Percentiles rank a stretch among this genome's conserved stretches.
Conservation (phyloP, 352 stramenopile genomes). For the Saprolegnia diclina region DNA sequence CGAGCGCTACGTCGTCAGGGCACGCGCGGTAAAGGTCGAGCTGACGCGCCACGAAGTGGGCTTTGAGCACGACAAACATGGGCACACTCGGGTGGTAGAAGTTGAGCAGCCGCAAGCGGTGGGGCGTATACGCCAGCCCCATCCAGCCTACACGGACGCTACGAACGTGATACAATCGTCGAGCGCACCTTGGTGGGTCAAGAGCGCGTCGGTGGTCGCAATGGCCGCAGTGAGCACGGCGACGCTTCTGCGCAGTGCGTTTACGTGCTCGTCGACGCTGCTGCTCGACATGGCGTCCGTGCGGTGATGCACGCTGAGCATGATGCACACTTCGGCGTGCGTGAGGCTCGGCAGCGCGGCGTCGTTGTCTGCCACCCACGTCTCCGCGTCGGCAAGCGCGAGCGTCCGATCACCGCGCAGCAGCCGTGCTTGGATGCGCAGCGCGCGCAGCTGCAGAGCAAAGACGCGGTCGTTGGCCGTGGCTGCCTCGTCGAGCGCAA, state of each 20-base stretch:
- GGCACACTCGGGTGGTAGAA: constrained; percentile 10
- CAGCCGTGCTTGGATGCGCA: constrained; percentile 16
- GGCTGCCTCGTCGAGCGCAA: constrained; percentile 1
- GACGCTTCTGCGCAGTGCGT: neutral
- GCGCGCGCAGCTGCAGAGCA: neutral
- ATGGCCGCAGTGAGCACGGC: neutral
- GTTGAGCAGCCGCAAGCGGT: constrained; percentile 1
- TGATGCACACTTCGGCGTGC: constrained; percentile 6
- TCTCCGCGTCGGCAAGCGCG: neutral
- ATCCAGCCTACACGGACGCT: constrained; percentile 17
- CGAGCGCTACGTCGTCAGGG: neutral
- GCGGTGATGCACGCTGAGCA: neutral
- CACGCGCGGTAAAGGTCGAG: constrained; percentile 2
- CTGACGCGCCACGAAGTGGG: neutral
- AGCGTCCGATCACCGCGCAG: neutral
- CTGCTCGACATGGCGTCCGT: neutral
- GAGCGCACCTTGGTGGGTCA: neutral
- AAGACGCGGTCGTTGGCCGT: constrained; percentile 3
- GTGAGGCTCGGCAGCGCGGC: neutral
- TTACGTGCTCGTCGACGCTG: neutral
- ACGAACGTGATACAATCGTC: neutral
- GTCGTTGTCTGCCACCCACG: constrained; percentile 11
- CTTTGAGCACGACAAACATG: constrained; percentile 7
- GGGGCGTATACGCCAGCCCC: neutral
- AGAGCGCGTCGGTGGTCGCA: neutral